A percentile compares a stretch with the other conserved stretches of the same genome.
These are phyloP conservation scores for Collybia mongolica DNA, from an alignment of 768 basidiomycete genomes.

Conservation along the genomic window DNA sequence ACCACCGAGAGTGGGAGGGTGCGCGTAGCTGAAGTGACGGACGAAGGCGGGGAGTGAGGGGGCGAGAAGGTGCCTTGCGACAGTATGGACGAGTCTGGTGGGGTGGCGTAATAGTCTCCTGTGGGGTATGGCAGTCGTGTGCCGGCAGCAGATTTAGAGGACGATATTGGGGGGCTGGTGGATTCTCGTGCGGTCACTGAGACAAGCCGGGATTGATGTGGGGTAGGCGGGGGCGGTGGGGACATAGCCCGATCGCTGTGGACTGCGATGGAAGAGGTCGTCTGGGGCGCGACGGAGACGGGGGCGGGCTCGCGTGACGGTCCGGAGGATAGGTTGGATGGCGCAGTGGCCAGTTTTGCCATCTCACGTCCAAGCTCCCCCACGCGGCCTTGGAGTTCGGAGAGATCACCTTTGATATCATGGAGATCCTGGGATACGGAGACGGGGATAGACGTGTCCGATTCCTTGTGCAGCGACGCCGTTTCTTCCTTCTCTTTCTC, in stretches of 20 bases:
- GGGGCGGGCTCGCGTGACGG: conserved; percentile 47
- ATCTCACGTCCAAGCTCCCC: conserved; percentile 77
- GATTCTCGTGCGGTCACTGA: conserved; percentile 56
- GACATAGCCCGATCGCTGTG: conserved; percentile 26
- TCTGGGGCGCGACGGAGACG: conserved; percentile 42
- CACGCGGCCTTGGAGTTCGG: conserved; percentile 74
- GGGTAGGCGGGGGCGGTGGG: conserved; percentile 25
- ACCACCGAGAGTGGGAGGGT: conserved; percentile 46
- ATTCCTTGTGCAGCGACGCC: conserved; percentile 14
- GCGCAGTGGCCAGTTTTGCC: conserved; percentile 64
- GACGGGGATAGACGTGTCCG: conserved; percentile 10
- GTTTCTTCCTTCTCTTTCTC: conserved; percentile 63
- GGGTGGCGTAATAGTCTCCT: conserved; percentile 72
- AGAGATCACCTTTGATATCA: conserved; percentile 64
- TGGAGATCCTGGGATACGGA: conserved; percentile 40
- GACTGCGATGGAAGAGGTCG: conserved; percentile 44
- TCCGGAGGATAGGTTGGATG: conserved; percentile 48
- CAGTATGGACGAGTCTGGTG: conserved; percentile 40
- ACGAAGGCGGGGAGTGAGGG: conserved; percentile 46
- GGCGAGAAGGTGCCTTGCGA: conserved; percentile 39
- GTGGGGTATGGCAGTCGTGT: conserved; percentile 79
- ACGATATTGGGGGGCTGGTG: conserved; percentile 61
- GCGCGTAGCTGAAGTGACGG: conserved; percentile 50
- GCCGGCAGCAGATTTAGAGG: conserved; percentile 39
- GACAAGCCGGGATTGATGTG: conserved; percentile 32